phyloP scores from a whole-genome alignment of 1,284 basidiomycete species.

The Ganoderma lingzhi region DNA sequence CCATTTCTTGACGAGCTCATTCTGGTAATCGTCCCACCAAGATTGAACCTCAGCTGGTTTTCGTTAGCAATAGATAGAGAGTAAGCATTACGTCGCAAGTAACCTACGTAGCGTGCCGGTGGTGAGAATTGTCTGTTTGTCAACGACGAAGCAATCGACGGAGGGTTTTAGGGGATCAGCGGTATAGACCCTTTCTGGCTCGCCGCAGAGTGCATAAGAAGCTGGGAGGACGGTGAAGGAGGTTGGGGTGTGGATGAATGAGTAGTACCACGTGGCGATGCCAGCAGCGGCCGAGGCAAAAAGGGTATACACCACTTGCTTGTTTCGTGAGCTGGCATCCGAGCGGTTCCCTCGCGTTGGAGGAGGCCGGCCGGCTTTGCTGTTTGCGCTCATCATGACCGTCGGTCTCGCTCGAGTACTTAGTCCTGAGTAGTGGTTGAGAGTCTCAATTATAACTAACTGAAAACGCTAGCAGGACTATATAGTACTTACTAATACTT shows the following conservation, averaged over 20 bases:
- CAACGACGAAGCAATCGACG: constrained; percentile 77
- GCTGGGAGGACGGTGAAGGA: constrained; percentile 32
- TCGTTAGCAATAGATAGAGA: background rate
- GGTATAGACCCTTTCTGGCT: constrained; percentile 38
- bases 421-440: too few species aligned
- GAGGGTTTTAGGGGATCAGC: constrained; percentile 34
- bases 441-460: too few species aligned
- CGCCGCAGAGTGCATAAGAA: constrained; percentile 42
- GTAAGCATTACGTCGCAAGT: constrained; percentile 13
- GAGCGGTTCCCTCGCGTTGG: background rate
- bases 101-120: constrained; percentile 58
- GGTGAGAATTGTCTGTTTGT: constrained; percentile 60
- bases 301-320: constrained; percentile 28
- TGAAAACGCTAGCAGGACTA: too few species aligned
- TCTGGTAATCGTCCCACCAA: constrained; percentile 39
- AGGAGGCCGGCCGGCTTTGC: background rate
- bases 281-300: constrained; percentile 32
- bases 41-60: constrained; percentile 39
- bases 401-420: background rate
- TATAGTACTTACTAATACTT: too few species aligned
- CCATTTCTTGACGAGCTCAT: constrained; percentile 40
- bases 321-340: background rate
- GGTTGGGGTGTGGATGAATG: constrained; percentile 7
- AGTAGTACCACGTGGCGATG: constrained; percentile 31
- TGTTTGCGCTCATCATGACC: background rate